Evolutionary conservation across 768 basidiomycete species (phyloP).

Genomic region (Pleurotus pulmonarius): DNA sequence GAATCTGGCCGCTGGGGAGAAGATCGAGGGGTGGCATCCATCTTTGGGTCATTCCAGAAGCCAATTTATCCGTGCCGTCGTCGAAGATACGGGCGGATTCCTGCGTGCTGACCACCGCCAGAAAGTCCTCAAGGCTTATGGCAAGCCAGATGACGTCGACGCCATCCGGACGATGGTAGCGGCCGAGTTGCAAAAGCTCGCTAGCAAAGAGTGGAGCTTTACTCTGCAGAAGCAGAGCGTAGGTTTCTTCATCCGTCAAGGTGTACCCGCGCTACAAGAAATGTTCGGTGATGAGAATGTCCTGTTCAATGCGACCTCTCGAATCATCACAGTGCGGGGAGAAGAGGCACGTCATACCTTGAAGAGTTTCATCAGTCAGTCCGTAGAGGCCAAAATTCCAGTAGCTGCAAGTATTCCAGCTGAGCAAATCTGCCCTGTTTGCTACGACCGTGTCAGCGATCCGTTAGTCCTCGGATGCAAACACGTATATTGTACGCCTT

Average conservation of each 20-base stretch:
- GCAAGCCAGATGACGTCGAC: conserved; percentile 9
- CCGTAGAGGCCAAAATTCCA: conserved; percentile 17
- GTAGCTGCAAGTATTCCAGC: background rate
- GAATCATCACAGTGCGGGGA: conserved; percentile 45
- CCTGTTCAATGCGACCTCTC: conserved; percentile 33
- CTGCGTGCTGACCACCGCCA: conserved; percentile 44
- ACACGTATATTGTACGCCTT: conserved; percentile 47
- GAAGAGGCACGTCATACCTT: conserved; percentile 51
- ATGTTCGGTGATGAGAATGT: conserved; percentile 53
- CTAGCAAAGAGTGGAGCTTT: conserved; percentile 37
- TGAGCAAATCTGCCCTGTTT: conserved; percentile 46
- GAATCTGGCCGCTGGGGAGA: conserved; percentile 47
- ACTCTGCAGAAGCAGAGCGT: conserved; percentile 34
- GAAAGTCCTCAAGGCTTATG: conserved; percentile 25
- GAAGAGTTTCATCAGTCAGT: conserved; percentile 38
- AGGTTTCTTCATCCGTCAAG: conserved; percentile 48
- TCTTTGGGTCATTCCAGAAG: conserved; percentile 26
- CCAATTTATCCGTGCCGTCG: conserved; percentile 31
- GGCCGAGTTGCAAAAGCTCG: conserved; percentile 42
- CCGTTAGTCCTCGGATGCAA: conserved; percentile 43
- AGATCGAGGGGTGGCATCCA: conserved; percentile 48
- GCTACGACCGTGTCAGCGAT: conserved; percentile 39
- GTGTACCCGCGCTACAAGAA: conserved; percentile 46
- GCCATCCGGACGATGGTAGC: conserved; percentile 2
- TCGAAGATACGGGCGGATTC: conserved; percentile 32